Percentiles rank a stretch among this genome's conserved stretches.
Evolutionary conservation across 2,329 filamentous ascomycete genomes (phyloP).

Genomic region (Fusarium stilboides): DNA sequence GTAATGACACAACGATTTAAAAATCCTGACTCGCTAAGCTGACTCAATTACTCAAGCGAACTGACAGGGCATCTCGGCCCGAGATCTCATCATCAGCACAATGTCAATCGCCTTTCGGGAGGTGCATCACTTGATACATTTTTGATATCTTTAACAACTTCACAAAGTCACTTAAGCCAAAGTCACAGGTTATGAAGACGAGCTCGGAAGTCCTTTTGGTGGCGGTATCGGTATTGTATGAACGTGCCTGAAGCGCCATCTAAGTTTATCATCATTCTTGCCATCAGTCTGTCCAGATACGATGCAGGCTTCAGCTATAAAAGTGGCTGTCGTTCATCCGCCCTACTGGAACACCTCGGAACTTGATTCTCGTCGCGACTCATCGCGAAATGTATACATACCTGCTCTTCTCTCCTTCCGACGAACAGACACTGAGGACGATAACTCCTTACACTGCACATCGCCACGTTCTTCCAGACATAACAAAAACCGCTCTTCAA

Average conservation of each 20-base stretch:
- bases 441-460: background rate
- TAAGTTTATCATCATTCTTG: background rate
- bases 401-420: background rate
- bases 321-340: background rate
- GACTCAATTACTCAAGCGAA: background rate
- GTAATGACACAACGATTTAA: background rate
- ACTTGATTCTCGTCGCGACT: background rate
- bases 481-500: background rate
- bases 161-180: background rate
- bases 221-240: too few relatives aligned
- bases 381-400: background rate
- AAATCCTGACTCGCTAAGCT: background rate
- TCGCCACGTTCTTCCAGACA: background rate
- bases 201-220: too few relatives aligned
- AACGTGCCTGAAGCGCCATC: too few relatives aligned
- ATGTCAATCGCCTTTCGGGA: background rate
- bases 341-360: background rate
- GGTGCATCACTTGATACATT: too few relatives aligned
- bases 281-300: accelerated
- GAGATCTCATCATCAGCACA: background rate
- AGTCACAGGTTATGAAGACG: background rate
- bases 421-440: background rate
- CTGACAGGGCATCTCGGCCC: background rate
- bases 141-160: background rate
- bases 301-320: background rate